Base-by-base conservation (phyloP, 1,139 yeast species). In the Geotrichum bryndzae region DNA sequence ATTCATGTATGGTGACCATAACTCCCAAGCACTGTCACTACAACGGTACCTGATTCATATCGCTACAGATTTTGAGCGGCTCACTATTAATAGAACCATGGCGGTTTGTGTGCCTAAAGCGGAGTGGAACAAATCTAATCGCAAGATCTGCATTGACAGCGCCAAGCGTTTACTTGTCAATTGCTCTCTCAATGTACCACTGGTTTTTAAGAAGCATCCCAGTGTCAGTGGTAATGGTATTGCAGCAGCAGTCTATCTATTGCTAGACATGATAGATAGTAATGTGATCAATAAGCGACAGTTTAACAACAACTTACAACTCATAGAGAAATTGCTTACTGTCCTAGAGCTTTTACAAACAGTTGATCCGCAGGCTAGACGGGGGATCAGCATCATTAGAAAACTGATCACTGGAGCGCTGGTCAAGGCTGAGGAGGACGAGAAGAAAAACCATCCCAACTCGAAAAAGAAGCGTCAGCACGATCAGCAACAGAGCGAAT, bases 171-270 rank as follows among this genome's bases (percentile, higher is more conserved):
- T 62, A 31, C 58, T 62, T 3, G 27, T 54, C 8, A 58, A 51
- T 27, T 54, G 59, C 45, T 55, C 61, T 11, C 41, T 31, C 8
- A 13, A 29, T 15, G 56, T 58, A 1, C 62, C 62, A 6, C 50
- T 62, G 53, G 59, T 53, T 13, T 62, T 57, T 31, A 62, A 62
- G 53, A 62, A 60, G 56, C 64, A 62, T 48, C 64, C 64, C 15
- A 31, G 48, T 23, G 62, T 62, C 13, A 54, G 61, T n/a, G 64
- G 64, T 18, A 57, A 58, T 41, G 64, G 62, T 10, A 59, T 60
- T 53, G 61, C 64, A 18, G 64, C 64, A 11, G 62, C 64, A 3
- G 62, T 62, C 22, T 62, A 60, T 53, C 52, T 62, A 8, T 58
- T 62, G 13, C 53, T 62, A 8, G 64, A 62, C 35, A 41, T 62